phyloP scores from a whole-genome alignment of 2,329 filamentous ascomycete species.

The Penicillium sp. region DNA sequence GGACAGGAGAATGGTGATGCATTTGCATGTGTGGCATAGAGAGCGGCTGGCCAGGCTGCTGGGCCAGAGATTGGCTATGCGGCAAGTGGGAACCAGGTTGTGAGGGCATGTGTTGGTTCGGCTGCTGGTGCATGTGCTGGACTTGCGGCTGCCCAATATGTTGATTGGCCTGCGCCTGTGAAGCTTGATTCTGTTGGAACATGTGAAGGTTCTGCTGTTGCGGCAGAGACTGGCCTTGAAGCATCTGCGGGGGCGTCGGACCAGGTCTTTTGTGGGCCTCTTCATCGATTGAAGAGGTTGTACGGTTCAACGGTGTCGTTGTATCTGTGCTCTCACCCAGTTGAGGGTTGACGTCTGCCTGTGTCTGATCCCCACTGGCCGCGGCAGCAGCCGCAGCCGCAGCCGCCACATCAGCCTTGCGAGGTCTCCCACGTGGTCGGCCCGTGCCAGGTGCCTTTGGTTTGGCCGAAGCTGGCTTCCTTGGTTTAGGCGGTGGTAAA shows the following conservation, averaged over 20 bases:
- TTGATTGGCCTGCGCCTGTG: slow-evolving; percentile 13
- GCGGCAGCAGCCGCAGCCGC: slow-evolving; percentile 28
- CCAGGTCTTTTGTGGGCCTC: slow-evolving; percentile 20
- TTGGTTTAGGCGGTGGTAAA: slow-evolving; percentile 15
- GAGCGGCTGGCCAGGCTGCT: slow-evolving; percentile 16
- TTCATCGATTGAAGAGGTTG: slow-evolving; percentile 12
- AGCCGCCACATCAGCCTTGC: slow-evolving; percentile 35
- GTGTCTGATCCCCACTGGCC: slow-evolving; percentile 19
- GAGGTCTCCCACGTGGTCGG: slow-evolving; percentile 36
- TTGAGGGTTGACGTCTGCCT: slow-evolving; percentile 13
- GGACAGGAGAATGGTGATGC: slow-evolving; percentile 23
- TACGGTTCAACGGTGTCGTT: slow-evolving; percentile 12
- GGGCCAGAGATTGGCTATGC: neutral
- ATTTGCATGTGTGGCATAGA: slow-evolving; percentile 27
- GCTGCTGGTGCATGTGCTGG: slow-evolving; percentile 13
- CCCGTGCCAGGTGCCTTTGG: slow-evolving; percentile 30
- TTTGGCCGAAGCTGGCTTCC: slow-evolving; percentile 17
- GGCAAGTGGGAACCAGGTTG: slow-evolving; percentile 11
- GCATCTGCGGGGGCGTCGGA: slow-evolving; percentile 23
- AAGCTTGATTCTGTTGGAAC: slow-evolving; percentile 10
- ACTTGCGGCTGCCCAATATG: slow-evolving; percentile 16
- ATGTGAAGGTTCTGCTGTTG: slow-evolving; percentile 17
- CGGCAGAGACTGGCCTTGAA: slow-evolving; percentile 13
- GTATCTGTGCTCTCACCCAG: slow-evolving; percentile 6
- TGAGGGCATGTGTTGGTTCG: slow-evolving; percentile 12